Conservation (phyloP, 75 land plant genomes). For the Sequoia sempervirens region DNA sequence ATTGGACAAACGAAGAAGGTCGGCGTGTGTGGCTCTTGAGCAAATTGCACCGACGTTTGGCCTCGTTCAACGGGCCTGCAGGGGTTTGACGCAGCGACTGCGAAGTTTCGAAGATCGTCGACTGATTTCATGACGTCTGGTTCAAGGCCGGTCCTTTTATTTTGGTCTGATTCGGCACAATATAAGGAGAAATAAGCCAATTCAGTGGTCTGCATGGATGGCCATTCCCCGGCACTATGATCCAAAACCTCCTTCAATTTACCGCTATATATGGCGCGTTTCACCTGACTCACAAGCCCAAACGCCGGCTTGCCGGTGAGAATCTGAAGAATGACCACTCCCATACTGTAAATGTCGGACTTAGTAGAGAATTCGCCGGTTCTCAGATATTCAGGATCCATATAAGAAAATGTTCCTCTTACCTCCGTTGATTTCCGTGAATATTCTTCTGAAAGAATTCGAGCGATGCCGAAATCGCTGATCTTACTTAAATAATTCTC, state of each 20-base stretch:
- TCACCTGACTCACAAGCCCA: slow-evolving; percentile 32
- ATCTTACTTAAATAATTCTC: slow-evolving; percentile 53
- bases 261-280: slow-evolving; percentile 33
- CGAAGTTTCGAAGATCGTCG: not conserved
- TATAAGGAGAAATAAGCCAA: slow-evolving; percentile 42
- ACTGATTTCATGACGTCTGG: slow-evolving; percentile 36
- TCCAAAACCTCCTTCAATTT: slow-evolving; percentile 33
- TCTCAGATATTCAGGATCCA: slow-evolving; percentile 65
- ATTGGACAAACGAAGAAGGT: slow-evolving; percentile 50
- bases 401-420: slow-evolving; percentile 58
- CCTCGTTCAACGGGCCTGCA: not conserved
- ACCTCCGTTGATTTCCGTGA: slow-evolving; percentile 23
- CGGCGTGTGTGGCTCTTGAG: slow-evolving; percentile 6
- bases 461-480: slow-evolving; percentile 59
- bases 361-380: slow-evolving; percentile 58
- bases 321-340: slow-evolving; percentile 60
- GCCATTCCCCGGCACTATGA: slow-evolving; percentile 66
- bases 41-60: not conserved
- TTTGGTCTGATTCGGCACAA: slow-evolving; percentile 42
- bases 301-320: slow-evolving; percentile 44
- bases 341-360: slow-evolving; percentile 77
- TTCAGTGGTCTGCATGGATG: slow-evolving; percentile 39
- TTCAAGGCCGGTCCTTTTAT: slow-evolving; percentile 40
- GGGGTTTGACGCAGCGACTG: not conserved
- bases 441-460: slow-evolving; percentile 15